Evolutionary conservation across 768 basidiomycete genomes (phyloP).

Genomic region (Boletus insuetus): DNA sequence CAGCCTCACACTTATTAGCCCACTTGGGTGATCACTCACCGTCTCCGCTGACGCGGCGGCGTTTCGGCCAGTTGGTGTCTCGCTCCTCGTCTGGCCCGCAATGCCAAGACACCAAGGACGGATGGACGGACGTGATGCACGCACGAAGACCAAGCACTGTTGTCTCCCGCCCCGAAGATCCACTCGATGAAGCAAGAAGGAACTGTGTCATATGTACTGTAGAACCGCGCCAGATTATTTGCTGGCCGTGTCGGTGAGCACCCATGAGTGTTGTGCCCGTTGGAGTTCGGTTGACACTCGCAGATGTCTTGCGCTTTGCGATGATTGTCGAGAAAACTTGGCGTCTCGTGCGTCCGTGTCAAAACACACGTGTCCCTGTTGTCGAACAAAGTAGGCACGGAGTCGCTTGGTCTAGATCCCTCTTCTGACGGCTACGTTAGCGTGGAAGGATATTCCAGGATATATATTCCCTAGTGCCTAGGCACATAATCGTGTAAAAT

Average conservation of each 20-base stretch:
- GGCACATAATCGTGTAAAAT: not conserved
- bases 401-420: not conserved
- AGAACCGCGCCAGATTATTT: slow-evolving; percentile 69
- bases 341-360: slow-evolving; percentile 48
- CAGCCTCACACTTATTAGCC: slow-evolving; percentile 50
- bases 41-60: slow-evolving; percentile 49
- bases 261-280: not conserved
- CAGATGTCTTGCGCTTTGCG: slow-evolving; percentile 51
- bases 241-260: slow-evolving; percentile 79
- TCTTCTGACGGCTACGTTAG: slow-evolving; percentile 15
- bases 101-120: slow-evolving; percentile 18
- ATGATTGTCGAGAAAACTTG: slow-evolving; percentile 52
- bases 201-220: slow-evolving; percentile 71
- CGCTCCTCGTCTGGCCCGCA: slow-evolving; percentile 9
- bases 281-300: not conserved
- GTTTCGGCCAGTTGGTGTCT: slow-evolving; percentile 39
- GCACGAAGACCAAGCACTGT: slow-evolving; percentile 21
- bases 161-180: slow-evolving; percentile 21
- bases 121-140: slow-evolving; percentile 30
- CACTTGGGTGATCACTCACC: slow-evolving; percentile 46
- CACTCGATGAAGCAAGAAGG: slow-evolving; percentile 26
- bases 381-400: slow-evolving; percentile 42
- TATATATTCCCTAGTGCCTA: slow-evolving; percentile 29
- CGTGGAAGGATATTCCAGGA: slow-evolving; percentile 36
- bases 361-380: slow-evolving; percentile 52